Conservation (phyloP, 441 rosid genomes). For the Manihot esculenta region DNA sequence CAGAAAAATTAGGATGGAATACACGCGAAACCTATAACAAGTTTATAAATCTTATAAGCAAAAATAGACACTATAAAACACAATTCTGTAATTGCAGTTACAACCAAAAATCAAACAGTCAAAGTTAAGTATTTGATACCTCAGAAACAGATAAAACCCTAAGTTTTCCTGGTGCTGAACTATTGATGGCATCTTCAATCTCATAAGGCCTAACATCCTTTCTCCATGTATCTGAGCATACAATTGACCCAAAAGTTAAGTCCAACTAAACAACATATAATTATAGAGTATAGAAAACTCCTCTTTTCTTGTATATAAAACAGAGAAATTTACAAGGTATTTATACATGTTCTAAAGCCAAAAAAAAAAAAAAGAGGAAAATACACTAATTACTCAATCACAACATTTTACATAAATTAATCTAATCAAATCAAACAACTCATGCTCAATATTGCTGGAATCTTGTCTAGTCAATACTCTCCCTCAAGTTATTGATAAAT, state of each 20-base stretch:
- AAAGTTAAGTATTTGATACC: slow-evolving; percentile 41
- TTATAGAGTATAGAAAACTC: no score
- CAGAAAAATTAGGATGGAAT: slow-evolving; percentile 97
- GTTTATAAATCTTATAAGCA: slow-evolving; percentile 16
- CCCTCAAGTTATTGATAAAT: no score
- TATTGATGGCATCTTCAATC: slow-evolving; percentile 65
- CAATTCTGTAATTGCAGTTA: background rate
- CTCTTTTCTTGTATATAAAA: no score
- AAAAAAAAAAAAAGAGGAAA: no score
- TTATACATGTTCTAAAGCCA: no score
- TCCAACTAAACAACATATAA: slow-evolving; percentile 1
- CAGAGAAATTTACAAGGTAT: no score
- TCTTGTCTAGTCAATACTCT: no score
- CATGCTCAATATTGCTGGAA: no score
- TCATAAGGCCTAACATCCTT: slow-evolving; percentile 61
- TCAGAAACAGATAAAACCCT: slow-evolving; percentile 66
- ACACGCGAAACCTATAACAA: slow-evolving; percentile 70
- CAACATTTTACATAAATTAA: no score
- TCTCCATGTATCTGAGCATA: slow-evolving; percentile 85
- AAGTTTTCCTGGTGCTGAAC: slow-evolving; percentile 65
- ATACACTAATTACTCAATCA: no score
- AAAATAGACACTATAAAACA: slow-evolving; percentile 1
- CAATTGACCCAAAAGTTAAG: slow-evolving; percentile 8
- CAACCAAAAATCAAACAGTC: background rate
- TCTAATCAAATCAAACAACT: no score